These are phyloP conservation scores for Trichophyton verrucosum DNA, from an alignment of 2,329 filamentous ascomycete species.

Conservation along the genomic window DNA sequence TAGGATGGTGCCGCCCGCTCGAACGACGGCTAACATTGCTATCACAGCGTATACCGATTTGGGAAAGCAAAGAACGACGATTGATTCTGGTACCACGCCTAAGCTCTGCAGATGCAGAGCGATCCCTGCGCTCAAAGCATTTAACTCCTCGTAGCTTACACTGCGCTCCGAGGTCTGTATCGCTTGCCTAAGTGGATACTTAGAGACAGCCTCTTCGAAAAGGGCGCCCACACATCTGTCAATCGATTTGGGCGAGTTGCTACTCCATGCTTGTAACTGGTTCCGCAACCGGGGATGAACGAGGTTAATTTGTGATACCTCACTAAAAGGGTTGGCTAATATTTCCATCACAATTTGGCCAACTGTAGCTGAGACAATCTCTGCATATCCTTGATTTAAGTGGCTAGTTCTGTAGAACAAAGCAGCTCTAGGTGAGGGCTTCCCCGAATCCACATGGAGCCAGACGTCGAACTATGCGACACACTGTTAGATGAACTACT, in stretches of 20 bases:
- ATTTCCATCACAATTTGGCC: background rate
- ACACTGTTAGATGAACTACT: background rate
- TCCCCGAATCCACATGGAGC: background rate
- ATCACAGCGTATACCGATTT: slow-evolving; percentile 33
- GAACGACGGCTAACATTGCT: slow-evolving; percentile 29
- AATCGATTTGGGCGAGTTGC: background rate
- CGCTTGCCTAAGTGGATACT: background rate
- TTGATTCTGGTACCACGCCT: slow-evolving; percentile 28
- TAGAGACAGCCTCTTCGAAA: background rate
- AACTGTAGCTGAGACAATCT: background rate
- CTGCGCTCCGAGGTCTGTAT: background rate
- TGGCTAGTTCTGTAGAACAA: background rate
- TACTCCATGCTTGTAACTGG: background rate
- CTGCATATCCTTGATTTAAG: background rate
- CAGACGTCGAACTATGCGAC: background rate
- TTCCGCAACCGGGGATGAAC: background rate
- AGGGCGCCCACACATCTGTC: background rate
- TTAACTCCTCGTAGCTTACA: slow-evolving; percentile 25
- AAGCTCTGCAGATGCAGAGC: slow-evolving; percentile 25
- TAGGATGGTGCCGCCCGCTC: slow-evolving; percentile 31
- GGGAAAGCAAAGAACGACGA: slow-evolving; percentile 30
- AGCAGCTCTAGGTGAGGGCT: background rate
- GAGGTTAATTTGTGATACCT: background rate
- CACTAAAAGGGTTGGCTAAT: background rate
- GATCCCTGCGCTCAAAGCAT: slow-evolving; percentile 25